Conservation (phyloP, 495 filamentous ascomycete genomes). For the Aspergillus cavernicola region DNA sequence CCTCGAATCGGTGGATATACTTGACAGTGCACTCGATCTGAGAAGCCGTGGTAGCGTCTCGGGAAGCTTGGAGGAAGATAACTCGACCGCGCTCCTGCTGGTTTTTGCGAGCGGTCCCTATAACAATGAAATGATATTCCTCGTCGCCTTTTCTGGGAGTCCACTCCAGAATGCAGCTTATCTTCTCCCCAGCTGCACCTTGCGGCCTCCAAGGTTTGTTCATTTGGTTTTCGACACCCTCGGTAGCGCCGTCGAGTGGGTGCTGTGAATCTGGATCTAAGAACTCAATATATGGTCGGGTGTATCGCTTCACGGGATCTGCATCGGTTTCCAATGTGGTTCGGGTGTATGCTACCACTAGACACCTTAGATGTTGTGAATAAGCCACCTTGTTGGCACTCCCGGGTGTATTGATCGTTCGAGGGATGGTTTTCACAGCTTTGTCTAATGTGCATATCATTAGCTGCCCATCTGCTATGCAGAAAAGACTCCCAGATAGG, state of each 20-base stretch:
- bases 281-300: constrained; percentile 38
- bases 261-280: constrained; percentile 38
- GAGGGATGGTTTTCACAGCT: constrained; percentile 36
- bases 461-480: constrained; percentile 39
- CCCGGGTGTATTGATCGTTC: constrained; percentile 40
- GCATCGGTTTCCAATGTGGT: constrained; percentile 19
- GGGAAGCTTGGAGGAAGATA: constrained; percentile 33
- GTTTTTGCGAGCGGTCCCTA: constrained; percentile 37
- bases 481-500: constrained; percentile 36
- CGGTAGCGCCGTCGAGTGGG: constrained; percentile 13
- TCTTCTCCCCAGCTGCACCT: constrained; percentile 40
- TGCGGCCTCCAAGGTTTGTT: constrained; percentile 29
- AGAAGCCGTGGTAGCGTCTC: constrained; percentile 22
- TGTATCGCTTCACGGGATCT: constrained; percentile 25
- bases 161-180: constrained; percentile 51
- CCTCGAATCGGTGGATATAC: constrained; percentile 33
- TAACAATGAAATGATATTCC: constrained; percentile 45
- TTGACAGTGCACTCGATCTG: constrained; percentile 35
- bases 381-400: constrained; percentile 40
- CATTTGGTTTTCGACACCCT: constrained; percentile 1
- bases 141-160: constrained; percentile 35
- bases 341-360: constrained; percentile 41
- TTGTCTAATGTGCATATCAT: constrained; percentile 36
- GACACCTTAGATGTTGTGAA: constrained; percentile 34
- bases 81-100: constrained; percentile 31